Conservation (phyloP, 306 rosid genomes). For the Prunus mira region DNA sequence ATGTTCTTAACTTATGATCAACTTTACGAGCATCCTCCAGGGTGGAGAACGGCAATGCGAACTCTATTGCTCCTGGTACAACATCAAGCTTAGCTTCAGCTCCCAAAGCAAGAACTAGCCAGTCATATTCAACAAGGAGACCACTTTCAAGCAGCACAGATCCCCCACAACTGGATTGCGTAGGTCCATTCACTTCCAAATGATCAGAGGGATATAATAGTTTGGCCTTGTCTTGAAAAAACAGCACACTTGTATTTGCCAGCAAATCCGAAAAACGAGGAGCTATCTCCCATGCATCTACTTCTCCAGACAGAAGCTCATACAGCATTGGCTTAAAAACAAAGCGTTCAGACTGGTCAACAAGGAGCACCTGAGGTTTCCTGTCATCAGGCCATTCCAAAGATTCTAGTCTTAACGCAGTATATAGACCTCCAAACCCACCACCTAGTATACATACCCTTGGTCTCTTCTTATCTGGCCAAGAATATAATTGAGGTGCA, state of each 20-base stretch:
- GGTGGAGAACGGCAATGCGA: constrained; percentile 84
- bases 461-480: constrained; percentile 78
- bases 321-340: constrained; percentile 87
- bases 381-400: constrained; percentile 78
- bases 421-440: constrained; percentile 95
- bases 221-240: constrained; percentile 80
- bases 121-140: constrained; percentile 86
- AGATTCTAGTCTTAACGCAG: constrained; percentile 91
- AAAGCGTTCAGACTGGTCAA: constrained; percentile 56
- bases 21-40: constrained; percentile 84
- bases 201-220: constrained; percentile 61
- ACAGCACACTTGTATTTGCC: constrained; percentile 64
- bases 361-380: constrained; percentile 72
- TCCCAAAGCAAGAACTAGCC: constrained; percentile 98
- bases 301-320: constrained; percentile 97
- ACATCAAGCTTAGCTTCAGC: constrained; percentile 86
- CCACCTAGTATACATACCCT: constrained; percentile 93
- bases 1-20: constrained; percentile 52
- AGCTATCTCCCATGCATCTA: constrained; percentile 97
- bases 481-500: constrained; percentile 42
- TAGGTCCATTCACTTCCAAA: constrained; percentile 46
- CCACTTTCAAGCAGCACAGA: constrained; percentile 90
- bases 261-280: constrained; percentile 87
- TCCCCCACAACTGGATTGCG: constrained; percentile 58
- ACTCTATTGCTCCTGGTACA: constrained; percentile 84